Evolutionary conservation across 331 rosid species (phyloP), one percentile per base, ranked within the genome.

Genomic region (Cydonia oblonga): DNA sequence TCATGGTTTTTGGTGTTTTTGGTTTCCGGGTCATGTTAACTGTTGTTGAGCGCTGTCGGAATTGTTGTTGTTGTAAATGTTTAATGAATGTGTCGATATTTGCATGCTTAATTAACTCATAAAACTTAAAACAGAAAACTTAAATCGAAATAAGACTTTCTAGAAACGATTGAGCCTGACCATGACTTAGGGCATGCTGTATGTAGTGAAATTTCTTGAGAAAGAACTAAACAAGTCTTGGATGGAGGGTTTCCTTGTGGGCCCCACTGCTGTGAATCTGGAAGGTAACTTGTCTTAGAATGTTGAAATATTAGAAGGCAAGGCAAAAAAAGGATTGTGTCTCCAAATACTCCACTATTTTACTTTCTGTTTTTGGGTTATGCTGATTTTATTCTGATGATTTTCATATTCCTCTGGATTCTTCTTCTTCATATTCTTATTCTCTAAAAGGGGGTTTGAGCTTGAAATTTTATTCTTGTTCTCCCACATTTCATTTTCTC

Each of bases 51-150:
- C 64, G 20, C 57, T 19, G 42, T 19, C 67, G 29, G 64, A 64
- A 75, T 72, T 53, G 75, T 53, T 30, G 73, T 70, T 78, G 72
- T 77, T 84, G 90, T 88, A 81, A 56, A 76, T 75, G 64, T 71
- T 80, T 76, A 32, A 74, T 73, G 70, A 66, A 73, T 69, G 42
- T 28, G 49, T 49, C 16, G 24, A 60, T 18, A 49, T 57, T 59
- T 35, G 66, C 60, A 64, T 81, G 84, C 71, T 69, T 66, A 64
- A 61, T n/a, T 11, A 20, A 7, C 57, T 60, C 33, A 5, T 11
- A 32, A 56, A 49, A 5, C 1, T 2, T 49, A 49, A 16, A 49
- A 49, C 20, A 49, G 7, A 49, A 49, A 74, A 38, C 57, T 61
- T 58, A 26, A 42, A 32, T 65, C 75, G 81, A 73, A 57, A 76